phyloP scores from a whole-genome alignment of 352 stramenopile species.

The Phytopythium cucurbitacearum region DNA sequence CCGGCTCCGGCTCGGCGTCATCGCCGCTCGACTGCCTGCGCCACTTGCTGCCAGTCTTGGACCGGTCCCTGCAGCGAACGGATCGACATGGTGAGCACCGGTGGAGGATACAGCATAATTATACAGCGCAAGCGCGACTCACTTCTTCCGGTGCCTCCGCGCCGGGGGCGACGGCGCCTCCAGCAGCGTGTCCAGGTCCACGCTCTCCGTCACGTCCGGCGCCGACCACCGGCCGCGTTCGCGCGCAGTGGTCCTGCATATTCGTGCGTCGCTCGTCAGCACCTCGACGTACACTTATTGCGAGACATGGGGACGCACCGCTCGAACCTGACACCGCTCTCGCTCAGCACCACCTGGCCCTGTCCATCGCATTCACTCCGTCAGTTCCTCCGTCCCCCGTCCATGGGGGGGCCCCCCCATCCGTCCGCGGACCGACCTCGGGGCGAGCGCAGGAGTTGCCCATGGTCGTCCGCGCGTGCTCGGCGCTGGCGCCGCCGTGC shows the following conservation, averaged over 20 bases:
- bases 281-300: no score
- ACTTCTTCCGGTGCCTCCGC: conserved; percentile 54
- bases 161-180: conserved; percentile 59
- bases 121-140: conserved; percentile 7
- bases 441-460: conserved; percentile 60
- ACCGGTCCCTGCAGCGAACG: conserved; percentile 17
- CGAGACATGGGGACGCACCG: conserved; percentile 13
- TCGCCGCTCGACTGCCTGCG: conserved; percentile 3
- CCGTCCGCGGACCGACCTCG: conserved; percentile 25
- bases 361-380: conserved; percentile 12
- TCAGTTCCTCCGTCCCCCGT: no score
- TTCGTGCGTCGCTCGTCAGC: no score
- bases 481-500: background rate
- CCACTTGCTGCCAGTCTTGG: background rate
- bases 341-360: conserved; percentile 64
- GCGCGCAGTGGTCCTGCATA: conserved; percentile 19
- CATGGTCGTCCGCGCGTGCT: conserved; percentile 17
- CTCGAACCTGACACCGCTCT: conserved; percentile 36
- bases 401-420: no score
- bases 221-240: conserved; percentile 69
- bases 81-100: background rate
- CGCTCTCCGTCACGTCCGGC: conserved; percentile 49
- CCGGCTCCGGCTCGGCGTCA: background rate
- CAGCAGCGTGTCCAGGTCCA: conserved; percentile 77
- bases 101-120: no score